A percentile compares a stretch with the other conserved stretches of the same genome.
Conservation (phyloP, 345 rosid genomes). For the Camelina sativa region DNA sequence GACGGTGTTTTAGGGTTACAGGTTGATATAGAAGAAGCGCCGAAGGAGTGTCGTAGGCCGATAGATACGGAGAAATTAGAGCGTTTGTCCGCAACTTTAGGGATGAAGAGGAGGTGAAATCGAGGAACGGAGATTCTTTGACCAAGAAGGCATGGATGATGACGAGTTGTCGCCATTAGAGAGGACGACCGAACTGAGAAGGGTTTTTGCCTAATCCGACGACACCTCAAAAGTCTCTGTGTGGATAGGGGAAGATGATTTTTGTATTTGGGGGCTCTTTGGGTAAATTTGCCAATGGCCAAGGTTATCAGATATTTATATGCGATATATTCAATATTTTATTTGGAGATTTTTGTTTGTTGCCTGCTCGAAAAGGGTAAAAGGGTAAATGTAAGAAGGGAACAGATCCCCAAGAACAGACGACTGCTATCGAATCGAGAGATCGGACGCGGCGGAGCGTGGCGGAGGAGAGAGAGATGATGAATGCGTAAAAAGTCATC, state of each 20-base stretch:
- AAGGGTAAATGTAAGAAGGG: constrained; percentile 7
- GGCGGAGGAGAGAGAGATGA: background rate
- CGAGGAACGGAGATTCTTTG: constrained; percentile 51
- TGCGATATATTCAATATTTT: too few species aligned
- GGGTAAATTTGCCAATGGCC: background rate
- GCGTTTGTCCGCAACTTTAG: constrained; percentile 38
- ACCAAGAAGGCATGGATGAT: constrained; percentile 52
- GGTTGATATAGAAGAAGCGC: constrained; percentile 26
- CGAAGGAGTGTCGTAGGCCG: constrained; percentile 8
- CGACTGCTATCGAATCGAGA: constrained; percentile 8
- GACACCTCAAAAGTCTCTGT: background rate
- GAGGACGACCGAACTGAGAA: constrained; percentile 12
- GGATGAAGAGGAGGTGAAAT: constrained; percentile 41
- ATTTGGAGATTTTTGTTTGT: too few species aligned
- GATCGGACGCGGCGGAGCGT: constrained; percentile 25
- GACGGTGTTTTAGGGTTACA: constrained; percentile 45
- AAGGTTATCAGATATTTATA: background rate
- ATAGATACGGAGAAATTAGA: constrained; percentile 35
- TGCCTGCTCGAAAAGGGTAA: constrained; percentile 1
- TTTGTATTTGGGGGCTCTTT: background rate
- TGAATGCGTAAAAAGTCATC: background rate
- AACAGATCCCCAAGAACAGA: constrained; percentile 18
- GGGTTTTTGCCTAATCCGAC: constrained; percentile 1
- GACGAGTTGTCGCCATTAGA: constrained; percentile 47
- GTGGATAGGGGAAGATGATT: constrained; percentile 32